Conservation (phyloP, 129 eudicot genomes). For the Arctium minus region DNA sequence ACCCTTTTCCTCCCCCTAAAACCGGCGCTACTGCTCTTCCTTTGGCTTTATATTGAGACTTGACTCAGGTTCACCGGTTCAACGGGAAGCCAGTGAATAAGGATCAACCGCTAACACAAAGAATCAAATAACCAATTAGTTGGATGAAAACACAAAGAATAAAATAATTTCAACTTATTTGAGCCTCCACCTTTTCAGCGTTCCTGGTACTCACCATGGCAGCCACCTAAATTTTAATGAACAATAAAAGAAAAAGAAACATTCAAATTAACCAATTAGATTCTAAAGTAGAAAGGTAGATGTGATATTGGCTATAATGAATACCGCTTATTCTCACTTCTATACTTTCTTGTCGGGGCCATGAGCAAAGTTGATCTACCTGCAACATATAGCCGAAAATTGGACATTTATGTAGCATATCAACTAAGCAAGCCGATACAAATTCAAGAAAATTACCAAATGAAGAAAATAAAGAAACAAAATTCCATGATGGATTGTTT, state of each 20-base stretch:
- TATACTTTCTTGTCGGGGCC: too few species aligned
- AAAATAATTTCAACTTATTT: too few species aligned
- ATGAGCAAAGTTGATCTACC: too few species aligned
- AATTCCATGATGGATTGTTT: background rate
- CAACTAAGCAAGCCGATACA: background rate
- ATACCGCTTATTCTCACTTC: constrained; percentile 54
- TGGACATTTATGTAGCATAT: background rate
- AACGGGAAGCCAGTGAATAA: too few species aligned
- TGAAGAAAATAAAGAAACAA: background rate
- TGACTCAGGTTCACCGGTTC: too few species aligned
- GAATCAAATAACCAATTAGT: background rate
- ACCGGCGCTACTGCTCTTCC: too few species aligned
- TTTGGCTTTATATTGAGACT: too few species aligned
- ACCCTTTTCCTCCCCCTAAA: too few species aligned
- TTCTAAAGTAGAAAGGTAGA: background rate
- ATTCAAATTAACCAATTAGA: constrained; percentile 7
- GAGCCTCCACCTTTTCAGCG: background rate
- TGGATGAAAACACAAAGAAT: too few species aligned
- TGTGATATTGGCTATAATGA: background rate
- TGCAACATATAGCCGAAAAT: background rate
- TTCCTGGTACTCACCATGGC: constrained; percentile 44
- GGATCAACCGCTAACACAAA: too few species aligned
- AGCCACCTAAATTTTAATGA: constrained; percentile 47
- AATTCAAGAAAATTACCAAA: background rate
- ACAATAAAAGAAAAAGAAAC: background rate